Percentiles rank a stretch among this genome's conserved stretches.
These are phyloP conservation scores for Physaria fendleri DNA, from an alignment of 345 rosid species.

Conservation along the genomic window DNA sequence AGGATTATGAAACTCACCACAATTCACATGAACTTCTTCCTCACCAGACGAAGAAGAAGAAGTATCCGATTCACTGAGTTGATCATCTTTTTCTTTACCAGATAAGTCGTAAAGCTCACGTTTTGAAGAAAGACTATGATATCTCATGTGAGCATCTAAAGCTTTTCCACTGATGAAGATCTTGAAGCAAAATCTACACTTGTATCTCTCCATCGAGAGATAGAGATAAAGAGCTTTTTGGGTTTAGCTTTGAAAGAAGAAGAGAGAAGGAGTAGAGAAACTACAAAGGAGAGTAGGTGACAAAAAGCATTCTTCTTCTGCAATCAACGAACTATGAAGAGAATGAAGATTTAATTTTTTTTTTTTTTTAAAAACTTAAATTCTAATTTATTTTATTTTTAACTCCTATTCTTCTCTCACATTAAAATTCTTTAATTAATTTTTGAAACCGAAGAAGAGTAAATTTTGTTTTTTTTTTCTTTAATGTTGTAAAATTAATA, in stretches of 20 bases:
- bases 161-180: constrained; percentile 69
- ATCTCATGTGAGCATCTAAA: constrained; percentile 84
- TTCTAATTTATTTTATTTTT: too few species aligned
- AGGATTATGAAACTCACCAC: constrained; percentile 33
- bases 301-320: constrained; percentile 36
- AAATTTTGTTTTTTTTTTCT: too few species aligned
- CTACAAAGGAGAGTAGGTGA: constrained; percentile 35
- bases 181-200: constrained; percentile 68
- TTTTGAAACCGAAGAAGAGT: too few species aligned
- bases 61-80: constrained; percentile 33
- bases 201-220: constrained; percentile 58
- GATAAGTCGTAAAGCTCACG: constrained; percentile 20
- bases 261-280: constrained; percentile 25
- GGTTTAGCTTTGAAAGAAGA: constrained; percentile 35
- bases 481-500: too few species aligned
- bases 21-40: constrained; percentile 18
- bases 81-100: constrained; percentile 17
- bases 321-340: constrained; percentile 24
- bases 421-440: too few species aligned
- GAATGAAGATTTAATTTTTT: too few species aligned
- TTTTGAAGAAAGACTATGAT: constrained; percentile 52
- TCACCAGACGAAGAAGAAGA: constrained; percentile 36
- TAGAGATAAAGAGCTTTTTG: constrained; percentile 45
- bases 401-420: too few species aligned
- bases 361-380: too few species aligned